These are phyloP conservation scores for Colletotrichum australisinense DNA, from an alignment of 2,329 filamentous ascomycete genomes.

Conservation along the genomic window DNA sequence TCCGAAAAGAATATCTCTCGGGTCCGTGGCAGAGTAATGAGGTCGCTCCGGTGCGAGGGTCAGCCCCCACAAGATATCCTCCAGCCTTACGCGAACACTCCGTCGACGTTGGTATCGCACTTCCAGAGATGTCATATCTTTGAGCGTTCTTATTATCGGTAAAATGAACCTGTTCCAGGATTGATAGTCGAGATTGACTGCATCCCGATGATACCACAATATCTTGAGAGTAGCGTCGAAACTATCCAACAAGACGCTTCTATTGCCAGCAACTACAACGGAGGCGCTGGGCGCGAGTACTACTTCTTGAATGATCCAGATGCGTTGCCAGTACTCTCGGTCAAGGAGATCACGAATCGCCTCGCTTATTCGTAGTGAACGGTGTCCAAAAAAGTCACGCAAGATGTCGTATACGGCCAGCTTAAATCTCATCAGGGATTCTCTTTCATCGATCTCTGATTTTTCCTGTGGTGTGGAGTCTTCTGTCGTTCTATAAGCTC, in stretches of 20 bases:
- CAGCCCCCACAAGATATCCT: background rate
- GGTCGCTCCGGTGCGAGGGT: constrained; percentile 20
- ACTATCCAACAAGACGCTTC: constrained; percentile 8
- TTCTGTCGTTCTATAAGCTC: no score
- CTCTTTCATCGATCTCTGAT: no score
- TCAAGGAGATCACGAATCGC: constrained; percentile 38
- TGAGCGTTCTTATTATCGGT: no score
- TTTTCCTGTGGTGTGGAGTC: no score
- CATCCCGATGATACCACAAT: background rate
- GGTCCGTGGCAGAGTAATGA: constrained; percentile 37
- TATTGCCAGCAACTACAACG: constrained; percentile 40
- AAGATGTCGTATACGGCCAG: constrained; percentile 21
- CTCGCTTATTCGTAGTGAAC: background rate
- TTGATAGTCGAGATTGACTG: no score
- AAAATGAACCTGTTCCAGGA: no score
- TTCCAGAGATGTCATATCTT: background rate
- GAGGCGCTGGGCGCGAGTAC: constrained; percentile 36
- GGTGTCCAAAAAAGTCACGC: constrained; percentile 20
- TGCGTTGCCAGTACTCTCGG: constrained; percentile 48
- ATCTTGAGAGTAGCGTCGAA: constrained; percentile 25
- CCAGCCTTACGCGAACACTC: background rate
- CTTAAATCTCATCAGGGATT: no score
- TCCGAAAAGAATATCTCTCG: constrained; percentile 38
- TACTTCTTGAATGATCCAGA: constrained; percentile 48
- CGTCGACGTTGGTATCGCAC: fast-evolving